Base-by-base conservation (phyloP, 768 basidiomycete species). In the Mycena galericulata region DNA sequence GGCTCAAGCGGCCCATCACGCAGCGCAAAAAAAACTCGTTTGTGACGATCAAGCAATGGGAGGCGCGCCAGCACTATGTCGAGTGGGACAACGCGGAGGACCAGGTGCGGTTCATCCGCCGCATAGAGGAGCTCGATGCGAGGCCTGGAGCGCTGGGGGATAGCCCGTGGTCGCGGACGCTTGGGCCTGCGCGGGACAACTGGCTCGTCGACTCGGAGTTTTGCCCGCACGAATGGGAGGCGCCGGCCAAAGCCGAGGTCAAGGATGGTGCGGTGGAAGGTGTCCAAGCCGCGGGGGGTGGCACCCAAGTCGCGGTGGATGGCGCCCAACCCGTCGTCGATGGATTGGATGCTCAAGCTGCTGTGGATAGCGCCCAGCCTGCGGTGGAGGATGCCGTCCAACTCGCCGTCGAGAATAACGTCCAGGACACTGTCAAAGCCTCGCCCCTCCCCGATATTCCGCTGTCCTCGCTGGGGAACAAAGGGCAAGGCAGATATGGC, bases 1-100 rank as follows among this genome's bases (percentile, higher is more conserved):
- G 95, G 26, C 82, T 96, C 68, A 97, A 97, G 79, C 90, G 94
- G 0, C 91, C 93, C 26, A 87, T 96, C 26, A 83, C 92, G 3
- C 80, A 91, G 50, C 87, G 90, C 59, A 86, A 88, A 34, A 86
- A 86, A 50, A 84, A 88, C 68, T 87, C 89, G n/a, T 88, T 85
- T 73, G 88, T 96, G 65, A 88, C 90, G 22, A 84, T 95, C 29
- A 82, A 84, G 55, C 81, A 88, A 1, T 88, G 92, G 76, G 94
- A 96, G 75, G 88, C 91, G 32, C 87, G 82, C 60, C 88, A 92
- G 63, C 85, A 93, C 71, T 94, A 91, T 77, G 90, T 92, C 26
- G 91, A 92, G 69, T 96, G 94, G 93, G 85, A 85, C 73, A 84
- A 86, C 65, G 91, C 86, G 18, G 89, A 92, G 72, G 79, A 78